phyloP scores from a whole-genome alignment of 2,329 filamentous ascomycete genomes.

The Aspergillus felis region DNA sequence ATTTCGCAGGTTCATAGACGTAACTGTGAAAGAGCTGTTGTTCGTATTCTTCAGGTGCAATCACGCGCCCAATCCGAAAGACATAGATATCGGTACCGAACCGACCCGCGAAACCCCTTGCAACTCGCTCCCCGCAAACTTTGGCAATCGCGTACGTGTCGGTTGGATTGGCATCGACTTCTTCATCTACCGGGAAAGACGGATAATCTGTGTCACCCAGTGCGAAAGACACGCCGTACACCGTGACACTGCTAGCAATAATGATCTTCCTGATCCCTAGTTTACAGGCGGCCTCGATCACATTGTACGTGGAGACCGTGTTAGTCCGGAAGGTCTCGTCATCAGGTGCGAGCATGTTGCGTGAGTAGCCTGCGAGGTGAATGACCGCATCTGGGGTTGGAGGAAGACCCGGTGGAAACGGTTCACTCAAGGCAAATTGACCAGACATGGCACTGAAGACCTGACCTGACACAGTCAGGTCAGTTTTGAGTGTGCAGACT shows the following conservation, averaged over 20 bases:
- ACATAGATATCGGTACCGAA: conserved; percentile 58
- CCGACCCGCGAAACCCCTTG: conserved; percentile 53
- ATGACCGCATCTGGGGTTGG: conserved; percentile 57
- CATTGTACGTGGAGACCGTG: conserved; percentile 55
- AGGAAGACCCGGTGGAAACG: conserved; percentile 34
- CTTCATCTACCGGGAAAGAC: conserved; percentile 57
- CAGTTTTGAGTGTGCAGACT: conserved; percentile 54
- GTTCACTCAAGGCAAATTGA: conserved; percentile 51
- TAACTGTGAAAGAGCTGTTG: conserved; percentile 48
- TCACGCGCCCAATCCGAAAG: conserved; percentile 58
- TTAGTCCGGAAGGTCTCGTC: conserved; percentile 58
- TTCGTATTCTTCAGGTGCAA: conserved; percentile 59
- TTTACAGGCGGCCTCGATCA: conserved; percentile 61
- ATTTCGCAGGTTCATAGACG: conserved; percentile 47
- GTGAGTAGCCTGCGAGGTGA: conserved; percentile 57
- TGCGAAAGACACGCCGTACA: conserved; percentile 60
- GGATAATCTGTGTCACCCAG: conserved; percentile 56
- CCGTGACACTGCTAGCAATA: conserved; percentile 57
- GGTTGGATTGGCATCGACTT: conserved; percentile 57
- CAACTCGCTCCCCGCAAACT: conserved; percentile 55
- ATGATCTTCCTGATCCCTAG: conserved; percentile 60
- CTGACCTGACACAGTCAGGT: conserved; percentile 54
- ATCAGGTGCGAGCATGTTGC: conserved; percentile 60
- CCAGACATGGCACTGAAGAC: conserved; percentile 55
- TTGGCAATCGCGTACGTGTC: conserved; percentile 61